phyloP scores from a whole-genome alignment of 2,329 filamentous ascomycete species.

The Teratosphaeria destructans region DNA sequence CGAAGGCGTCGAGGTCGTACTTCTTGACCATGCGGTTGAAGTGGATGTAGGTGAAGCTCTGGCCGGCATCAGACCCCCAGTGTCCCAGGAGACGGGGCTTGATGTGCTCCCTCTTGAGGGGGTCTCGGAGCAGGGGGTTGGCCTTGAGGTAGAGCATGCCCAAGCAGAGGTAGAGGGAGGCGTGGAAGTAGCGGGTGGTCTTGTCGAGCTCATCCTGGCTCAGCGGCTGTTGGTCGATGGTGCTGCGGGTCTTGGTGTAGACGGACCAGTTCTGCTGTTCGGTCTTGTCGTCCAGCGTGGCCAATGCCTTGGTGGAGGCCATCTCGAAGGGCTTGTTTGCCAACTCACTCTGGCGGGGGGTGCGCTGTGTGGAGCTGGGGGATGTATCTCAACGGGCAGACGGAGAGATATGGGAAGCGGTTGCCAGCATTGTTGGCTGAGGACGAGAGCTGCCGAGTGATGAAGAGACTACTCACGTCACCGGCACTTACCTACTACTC shows the following conservation, averaged over 20 bases:
- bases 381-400: not conserved
- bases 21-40: constrained; percentile 76
- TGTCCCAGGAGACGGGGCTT: constrained; percentile 66
- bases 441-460: not conserved
- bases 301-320: not conserved
- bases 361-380: not conserved
- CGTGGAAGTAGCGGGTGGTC: constrained; percentile 63
- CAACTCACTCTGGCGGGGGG: not conserved
- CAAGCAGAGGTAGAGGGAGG: constrained; percentile 62
- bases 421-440: not conserved
- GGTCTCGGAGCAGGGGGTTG: constrained; percentile 62
- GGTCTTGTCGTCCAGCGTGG: not conserved
- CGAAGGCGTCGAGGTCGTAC: constrained; percentile 61
- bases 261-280: constrained; percentile 21
- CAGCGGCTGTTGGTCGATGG: constrained; percentile 41
- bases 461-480: not conserved
- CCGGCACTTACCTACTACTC: not conserved
- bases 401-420: not conserved
- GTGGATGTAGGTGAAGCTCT: constrained; percentile 73
- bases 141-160: constrained; percentile 72
- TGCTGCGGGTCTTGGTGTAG: constrained; percentile 22
- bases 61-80: constrained; percentile 71
- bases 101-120: constrained; percentile 58
- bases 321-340: not conserved
- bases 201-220: constrained; percentile 55